A percentile compares a stretch with the other conserved stretches of the same genome.
These are phyloP conservation scores for Angomonas desouzai DNA, from an alignment of 208 protist species.

Conservation along the genomic window DNA sequence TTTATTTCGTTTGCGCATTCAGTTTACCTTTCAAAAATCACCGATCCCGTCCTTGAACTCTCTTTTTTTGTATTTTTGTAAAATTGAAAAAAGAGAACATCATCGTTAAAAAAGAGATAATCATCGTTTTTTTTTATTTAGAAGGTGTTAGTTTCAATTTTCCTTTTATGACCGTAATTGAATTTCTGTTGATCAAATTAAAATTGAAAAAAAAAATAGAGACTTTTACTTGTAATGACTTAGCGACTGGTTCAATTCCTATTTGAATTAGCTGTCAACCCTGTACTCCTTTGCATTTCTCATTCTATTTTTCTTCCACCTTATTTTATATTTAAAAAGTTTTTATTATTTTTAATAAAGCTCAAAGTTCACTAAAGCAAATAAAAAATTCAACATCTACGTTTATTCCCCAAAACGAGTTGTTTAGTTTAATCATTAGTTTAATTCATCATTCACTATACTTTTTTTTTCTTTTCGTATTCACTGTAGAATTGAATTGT, in stretches of 20 bases:
- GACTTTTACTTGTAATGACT: no score
- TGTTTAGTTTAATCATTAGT: constrained; percentile 3
- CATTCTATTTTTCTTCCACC: no score
- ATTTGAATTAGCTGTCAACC: no score
- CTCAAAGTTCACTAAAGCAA: not conserved
- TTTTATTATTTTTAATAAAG: constrained; percentile 6
- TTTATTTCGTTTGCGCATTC: not conserved
- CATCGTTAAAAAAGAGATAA: constrained; percentile 3
- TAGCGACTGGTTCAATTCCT: no score
- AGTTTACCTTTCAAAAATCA: no score
- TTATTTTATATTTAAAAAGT: no score
- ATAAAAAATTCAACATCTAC: not conserved
- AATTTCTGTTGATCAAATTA: constrained; percentile 29
- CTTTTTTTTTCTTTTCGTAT: constrained; percentile 16
- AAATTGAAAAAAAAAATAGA: no score
- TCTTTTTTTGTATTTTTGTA: no score
- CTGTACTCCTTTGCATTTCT: no score
- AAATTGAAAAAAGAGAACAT: constrained; percentile 5
- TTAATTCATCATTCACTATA: not conserved
- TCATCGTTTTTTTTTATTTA: constrained; percentile 7
- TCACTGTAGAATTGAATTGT: not conserved
- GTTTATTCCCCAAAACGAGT: constrained; percentile 9
- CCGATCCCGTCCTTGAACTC: no score
- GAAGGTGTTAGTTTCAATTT: not conserved
- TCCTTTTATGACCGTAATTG: not conserved